Base-by-base conservation (phyloP, 441 rosid species). In the Iberis amara region DNA sequence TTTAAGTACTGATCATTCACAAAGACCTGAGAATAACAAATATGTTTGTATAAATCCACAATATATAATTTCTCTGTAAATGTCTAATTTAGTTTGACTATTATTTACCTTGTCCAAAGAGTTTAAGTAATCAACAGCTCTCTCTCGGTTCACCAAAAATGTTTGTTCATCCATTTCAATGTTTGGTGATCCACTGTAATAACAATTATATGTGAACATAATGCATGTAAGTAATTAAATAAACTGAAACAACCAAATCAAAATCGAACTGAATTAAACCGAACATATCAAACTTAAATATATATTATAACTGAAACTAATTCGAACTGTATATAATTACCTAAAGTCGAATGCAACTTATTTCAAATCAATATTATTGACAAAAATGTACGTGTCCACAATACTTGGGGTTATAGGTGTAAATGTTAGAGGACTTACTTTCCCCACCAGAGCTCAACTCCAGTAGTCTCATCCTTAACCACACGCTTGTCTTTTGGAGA, bases 81-180 rank as follows among this genome's bases (percentile, higher is more conserved):
- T 21, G 7, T 32, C 7, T 37, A 27, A 12, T 10, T 11, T 36
- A 8, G 35, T 23, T 44, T 58, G 4, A 44, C 2, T 45, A 28
- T 26, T 18, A 10, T 7, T 45, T 41, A 86, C 97, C 87, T 89
- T 89, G 47, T 89, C 95, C 70, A 89, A 69, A 45, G 92, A 83
- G 68, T 89, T 89, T 78, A 89, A 69, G 77, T 89, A 89, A 70
- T 89, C 97, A 52, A 89, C 97, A 45, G 97, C 97, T 73, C 97
- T 73, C 67, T 89, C 97, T 49, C 97, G 74, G 73, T 89, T 89
- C 27, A 83, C 87, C 83, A 89, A 12, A 75, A 89, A 89, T 0
- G 95, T 80, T 2, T 89, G 83, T 77, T 81, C 97, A 64, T 89
- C 95, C 95, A 89, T 89, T 65, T 89, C 95, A 45, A 89, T 86